These are phyloP conservation scores for Panicum virgatum DNA, from an alignment of 202 grass and related monocot genomes.

Conservation along the genomic window DNA sequence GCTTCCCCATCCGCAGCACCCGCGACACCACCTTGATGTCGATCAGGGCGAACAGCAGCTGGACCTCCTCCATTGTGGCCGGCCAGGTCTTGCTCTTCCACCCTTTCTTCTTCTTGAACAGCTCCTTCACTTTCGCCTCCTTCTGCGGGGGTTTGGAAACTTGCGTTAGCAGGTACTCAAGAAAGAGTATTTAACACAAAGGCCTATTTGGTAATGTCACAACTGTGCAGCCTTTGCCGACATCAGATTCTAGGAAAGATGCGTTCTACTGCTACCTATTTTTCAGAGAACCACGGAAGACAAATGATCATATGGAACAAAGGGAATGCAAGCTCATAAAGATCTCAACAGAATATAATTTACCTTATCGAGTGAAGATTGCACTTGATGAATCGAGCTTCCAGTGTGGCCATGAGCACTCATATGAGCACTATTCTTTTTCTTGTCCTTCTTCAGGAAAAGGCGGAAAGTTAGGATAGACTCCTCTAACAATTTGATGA, in stretches of 20 bases:
- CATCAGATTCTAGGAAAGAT: background rate
- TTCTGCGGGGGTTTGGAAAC: conserved; percentile 51
- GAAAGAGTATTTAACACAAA: background rate
- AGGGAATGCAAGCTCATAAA: background rate
- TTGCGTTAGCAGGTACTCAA: background rate
- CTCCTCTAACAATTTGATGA: conserved; percentile 82
- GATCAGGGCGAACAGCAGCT: conserved; percentile 72
- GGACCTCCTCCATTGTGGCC: conserved; percentile 66
- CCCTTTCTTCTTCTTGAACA: conserved; percentile 90
- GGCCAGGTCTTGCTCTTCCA: conserved; percentile 88
- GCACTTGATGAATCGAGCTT: conserved; percentile 87
- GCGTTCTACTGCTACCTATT: background rate
- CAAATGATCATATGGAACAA: background rate
- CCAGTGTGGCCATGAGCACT: conserved; percentile 64
- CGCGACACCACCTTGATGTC: conserved; percentile 92
- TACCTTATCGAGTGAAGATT: conserved; percentile 87
- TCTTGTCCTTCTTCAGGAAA: conserved; percentile 95
- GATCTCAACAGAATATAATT: background rate
- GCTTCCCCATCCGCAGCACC: conserved; percentile 74
- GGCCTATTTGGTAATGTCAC: background rate
- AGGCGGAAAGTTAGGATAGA: conserved; percentile 84
- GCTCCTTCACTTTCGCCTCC: conserved; percentile 86
- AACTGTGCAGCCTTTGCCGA: background rate
- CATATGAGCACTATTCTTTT: conserved; percentile 62
- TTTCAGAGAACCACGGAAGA: background rate